Evolutionary conservation across 352 stramenopile species (phyloP).

Genomic region (Globisporangium acanthophoron): DNA sequence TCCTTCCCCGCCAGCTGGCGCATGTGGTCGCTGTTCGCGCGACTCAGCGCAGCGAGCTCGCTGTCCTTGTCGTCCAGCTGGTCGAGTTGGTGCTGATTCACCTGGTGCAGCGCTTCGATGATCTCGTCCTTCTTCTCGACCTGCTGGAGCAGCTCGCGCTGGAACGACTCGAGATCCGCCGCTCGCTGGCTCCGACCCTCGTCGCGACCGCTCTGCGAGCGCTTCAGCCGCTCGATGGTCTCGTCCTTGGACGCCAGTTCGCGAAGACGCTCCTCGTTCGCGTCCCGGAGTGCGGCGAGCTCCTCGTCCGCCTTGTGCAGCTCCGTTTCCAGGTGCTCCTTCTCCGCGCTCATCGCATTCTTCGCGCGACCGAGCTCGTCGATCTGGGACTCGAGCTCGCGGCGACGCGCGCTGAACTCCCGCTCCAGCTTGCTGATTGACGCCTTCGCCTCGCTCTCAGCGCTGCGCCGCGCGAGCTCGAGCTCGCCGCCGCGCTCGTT

Average conservation of each 20-base stretch:
- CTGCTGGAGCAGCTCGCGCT: conserved; percentile 8
- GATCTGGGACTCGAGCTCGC: conserved; percentile 11
- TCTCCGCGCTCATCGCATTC: conserved; percentile 1
- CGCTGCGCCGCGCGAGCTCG: conserved; percentile 26
- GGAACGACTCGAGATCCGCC: conserved; percentile 2
- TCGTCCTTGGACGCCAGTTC: conserved; percentile 1
- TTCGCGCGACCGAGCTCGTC: conserved; percentile 6
- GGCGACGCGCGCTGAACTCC: conserved; percentile 5
- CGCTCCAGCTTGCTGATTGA: conserved; percentile 30
- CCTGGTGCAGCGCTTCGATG: conserved; percentile 8
- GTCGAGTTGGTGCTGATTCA: conserved; percentile 18
- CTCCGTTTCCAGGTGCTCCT: conserved; percentile 10
- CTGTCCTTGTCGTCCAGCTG: conserved; percentile 24
- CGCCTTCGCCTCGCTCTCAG: conserved; percentile 32
- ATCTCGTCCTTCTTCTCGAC: conserved; percentile 9
- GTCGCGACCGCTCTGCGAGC: background rate
- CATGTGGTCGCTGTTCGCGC: conserved; percentile 19
- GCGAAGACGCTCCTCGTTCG: background rate
- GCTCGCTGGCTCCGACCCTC: conserved; percentile 3
- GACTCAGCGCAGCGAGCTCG: conserved; percentile 18
- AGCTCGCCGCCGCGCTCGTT: conserved; percentile 38
- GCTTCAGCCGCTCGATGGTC: conserved; percentile 4
- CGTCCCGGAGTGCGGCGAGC: background rate
- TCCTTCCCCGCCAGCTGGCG: conserved; percentile 21
- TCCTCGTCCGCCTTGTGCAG: conserved; percentile 6